Conservation (phyloP, 306 rosid species). For the Ochetophila trinervis region DNA sequence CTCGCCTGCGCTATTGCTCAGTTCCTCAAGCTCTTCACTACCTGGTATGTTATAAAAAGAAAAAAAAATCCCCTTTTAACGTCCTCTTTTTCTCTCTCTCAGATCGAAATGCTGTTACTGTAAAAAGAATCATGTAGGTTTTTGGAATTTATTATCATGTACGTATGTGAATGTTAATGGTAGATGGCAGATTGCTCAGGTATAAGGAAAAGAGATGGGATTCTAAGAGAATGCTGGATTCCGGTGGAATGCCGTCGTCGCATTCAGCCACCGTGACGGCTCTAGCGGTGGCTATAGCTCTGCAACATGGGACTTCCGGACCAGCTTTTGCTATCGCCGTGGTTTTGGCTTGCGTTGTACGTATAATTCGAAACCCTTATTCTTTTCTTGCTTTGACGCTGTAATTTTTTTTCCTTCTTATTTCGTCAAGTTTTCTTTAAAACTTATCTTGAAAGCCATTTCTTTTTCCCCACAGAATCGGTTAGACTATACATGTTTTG, state of each 20-base stretch:
- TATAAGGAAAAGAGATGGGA: slow-evolving; percentile 91
- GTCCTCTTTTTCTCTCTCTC: not conserved
- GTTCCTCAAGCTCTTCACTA: slow-evolving; percentile 92
- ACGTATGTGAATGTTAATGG: slow-evolving; percentile 12
- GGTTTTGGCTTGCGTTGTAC: slow-evolving; percentile 75
- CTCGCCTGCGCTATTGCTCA: slow-evolving; percentile 78
- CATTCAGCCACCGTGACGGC: slow-evolving; percentile 89
- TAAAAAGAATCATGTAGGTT: not conserved
- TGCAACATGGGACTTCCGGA: slow-evolving; percentile 72
- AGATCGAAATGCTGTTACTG: not conserved
- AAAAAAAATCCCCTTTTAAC: not conserved
- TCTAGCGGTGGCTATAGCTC: slow-evolving; percentile 59
- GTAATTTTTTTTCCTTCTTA: not conserved
- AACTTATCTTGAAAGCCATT: not conserved
- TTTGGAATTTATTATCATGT: slow-evolving; percentile 7
- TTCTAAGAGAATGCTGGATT: slow-evolving; percentile 74
- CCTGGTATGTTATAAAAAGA: slow-evolving; percentile 50
- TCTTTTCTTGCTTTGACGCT: not conserved
- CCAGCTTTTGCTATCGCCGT: slow-evolving; percentile 73
- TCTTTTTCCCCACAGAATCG: not conserved
- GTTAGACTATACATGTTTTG: too few relatives aligned
- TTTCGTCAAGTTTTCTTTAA: not conserved
- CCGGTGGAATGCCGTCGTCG: slow-evolving; percentile 94
- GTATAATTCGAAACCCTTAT: slow-evolving; percentile 13
- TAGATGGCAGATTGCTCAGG: slow-evolving; percentile 58